A percentile compares a stretch with the other conserved stretches of the same genome.
phyloP scores from a whole-genome alignment of 1,284 basidiomycete genomes.

The Schizopora paradoxa region DNA sequence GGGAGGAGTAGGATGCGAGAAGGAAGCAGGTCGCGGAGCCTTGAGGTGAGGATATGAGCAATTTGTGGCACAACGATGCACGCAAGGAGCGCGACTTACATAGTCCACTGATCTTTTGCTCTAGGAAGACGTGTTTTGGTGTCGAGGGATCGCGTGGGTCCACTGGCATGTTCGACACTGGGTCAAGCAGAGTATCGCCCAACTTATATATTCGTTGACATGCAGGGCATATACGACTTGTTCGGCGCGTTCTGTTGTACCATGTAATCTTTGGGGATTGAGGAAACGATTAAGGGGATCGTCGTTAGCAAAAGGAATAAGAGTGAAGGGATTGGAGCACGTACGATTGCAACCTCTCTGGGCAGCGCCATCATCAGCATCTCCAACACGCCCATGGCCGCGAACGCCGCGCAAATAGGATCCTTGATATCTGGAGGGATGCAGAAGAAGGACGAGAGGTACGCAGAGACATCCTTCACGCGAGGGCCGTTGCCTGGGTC shows the following conservation, averaged over 20 bases:
- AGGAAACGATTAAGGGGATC: background rate
- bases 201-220: constrained; percentile 66
- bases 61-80: constrained; percentile 8
- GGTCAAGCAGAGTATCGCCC: constrained; percentile 55
- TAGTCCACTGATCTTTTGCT: constrained; percentile 69
- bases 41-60: constrained; percentile 5
- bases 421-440: constrained; percentile 55
- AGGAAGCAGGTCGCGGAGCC: constrained; percentile 74
- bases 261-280: constrained; percentile 56
- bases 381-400: constrained; percentile 62
- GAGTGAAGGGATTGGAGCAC: constrained; percentile 23
- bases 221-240: constrained; percentile 66
- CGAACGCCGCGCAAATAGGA: constrained; percentile 65
- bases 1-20: constrained; percentile 49
- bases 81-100: constrained; percentile 42
- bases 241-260: constrained; percentile 73
- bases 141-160: constrained; percentile 23
- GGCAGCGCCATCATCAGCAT: constrained; percentile 66
- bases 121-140: constrained; percentile 45
- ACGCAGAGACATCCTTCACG: constrained; percentile 53
- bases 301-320: background rate
- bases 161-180: constrained; percentile 28
- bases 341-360: constrained; percentile 62
- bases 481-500: constrained; percentile 74
- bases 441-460: constrained; percentile 59